Evolutionary conservation across 306 rosid genomes (phyloP).

Genomic region (Clitoria ternatea): DNA sequence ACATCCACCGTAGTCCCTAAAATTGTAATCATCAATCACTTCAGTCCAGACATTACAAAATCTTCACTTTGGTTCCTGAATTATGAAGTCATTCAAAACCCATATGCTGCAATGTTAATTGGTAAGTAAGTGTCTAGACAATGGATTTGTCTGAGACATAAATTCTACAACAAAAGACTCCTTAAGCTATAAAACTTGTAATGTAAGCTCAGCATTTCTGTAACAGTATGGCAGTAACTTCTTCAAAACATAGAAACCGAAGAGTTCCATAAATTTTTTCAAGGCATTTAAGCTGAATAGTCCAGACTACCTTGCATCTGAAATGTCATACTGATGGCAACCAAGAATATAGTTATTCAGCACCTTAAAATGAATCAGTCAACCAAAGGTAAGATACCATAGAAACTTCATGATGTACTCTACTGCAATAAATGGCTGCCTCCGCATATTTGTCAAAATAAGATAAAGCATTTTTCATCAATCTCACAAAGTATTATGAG

Average conservation of each 20-base stretch:
- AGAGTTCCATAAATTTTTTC: neutral
- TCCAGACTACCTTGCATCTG: neutral
- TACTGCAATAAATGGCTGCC: neutral
- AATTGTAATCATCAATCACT: no score
- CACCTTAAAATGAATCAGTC: neutral
- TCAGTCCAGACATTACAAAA: no score
- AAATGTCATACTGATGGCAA: neutral
- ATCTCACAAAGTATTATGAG: neutral
- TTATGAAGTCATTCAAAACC: no score
- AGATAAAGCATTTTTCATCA: neutral
- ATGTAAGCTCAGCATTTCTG: no score
- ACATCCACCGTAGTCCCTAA: no score
- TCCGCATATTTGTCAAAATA: conserved; percentile 10
- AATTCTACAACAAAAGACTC: no score
- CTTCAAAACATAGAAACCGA: neutral
- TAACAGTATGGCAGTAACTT: neutral
- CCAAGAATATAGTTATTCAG: neutral
- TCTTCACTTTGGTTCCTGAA: no score
- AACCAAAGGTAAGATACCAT: neutral
- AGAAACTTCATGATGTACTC: neutral
- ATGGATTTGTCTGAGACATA: no score
- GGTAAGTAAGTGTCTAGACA: no score
- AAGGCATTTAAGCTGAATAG: neutral
- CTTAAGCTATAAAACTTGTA: no score
- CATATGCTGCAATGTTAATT: no score